Base-by-base conservation (phyloP, 192 early-diverging fungal genomes). In the Chytriomyces confervae region DNA sequence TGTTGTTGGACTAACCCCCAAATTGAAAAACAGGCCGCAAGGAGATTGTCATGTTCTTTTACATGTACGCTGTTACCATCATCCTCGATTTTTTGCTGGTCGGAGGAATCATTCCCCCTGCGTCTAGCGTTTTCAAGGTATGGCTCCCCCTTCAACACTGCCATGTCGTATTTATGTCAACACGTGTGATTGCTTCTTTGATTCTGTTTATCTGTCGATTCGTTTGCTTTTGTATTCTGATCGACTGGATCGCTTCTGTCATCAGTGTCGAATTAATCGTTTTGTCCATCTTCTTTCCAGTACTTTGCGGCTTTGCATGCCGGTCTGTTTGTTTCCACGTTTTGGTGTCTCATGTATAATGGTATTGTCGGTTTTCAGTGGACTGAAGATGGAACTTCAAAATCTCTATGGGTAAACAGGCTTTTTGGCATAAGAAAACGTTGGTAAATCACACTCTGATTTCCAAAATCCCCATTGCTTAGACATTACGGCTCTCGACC, bases 11-110 rank as follows among this genome's bases (percentile, higher is more conserved):
- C 36, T 1, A 36, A 36, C 48, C 20, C 53, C 13, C 13, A 57
- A 57, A n/a, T 13, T 45, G 11, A 44, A 50, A 7, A 43, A 62
- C 83, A 94, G 93, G 96, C 62, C 95, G 97, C 72, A 96, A 96
- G 86, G 98, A 98, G 86, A 98, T 98, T 82, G 93, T 97, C 68
- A 92, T 98, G 92, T 96, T 98, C 83, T 99, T 98, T 84, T 99
- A 98, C 82, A 83, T 97, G 66, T 99, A 98, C 86, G 92, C 94
- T 80, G 66, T 94, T 46, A 90, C 92, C 74, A 92, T 89, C 50
- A 82, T 96, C 61, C 79, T 98, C 62, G 97, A 99, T 81, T 91
- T 99, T 83, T 79, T 98, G 20, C 89, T 95, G 65, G 90, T 97
- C 68, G 93, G 95, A 53, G 95, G 95, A 68, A 96, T 99, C 80